Conservation (phyloP, 106 monocot species). For the Dendrobium huoshanense region DNA sequence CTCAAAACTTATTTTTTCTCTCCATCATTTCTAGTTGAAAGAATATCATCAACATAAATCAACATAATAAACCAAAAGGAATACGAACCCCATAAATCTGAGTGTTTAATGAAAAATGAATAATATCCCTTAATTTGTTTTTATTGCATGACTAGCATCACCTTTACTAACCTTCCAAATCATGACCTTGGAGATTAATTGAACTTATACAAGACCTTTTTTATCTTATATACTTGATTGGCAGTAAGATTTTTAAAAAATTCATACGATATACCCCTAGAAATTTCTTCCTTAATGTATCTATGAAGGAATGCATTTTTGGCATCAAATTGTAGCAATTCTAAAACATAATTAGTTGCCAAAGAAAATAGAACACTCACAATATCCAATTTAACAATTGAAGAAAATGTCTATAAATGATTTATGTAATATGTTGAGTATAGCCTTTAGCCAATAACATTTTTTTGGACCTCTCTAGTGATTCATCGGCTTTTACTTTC, state of each 20-base stretch:
- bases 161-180: neutral
- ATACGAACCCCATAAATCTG: neutral
- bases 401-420: no score
- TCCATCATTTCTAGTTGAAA: neutral
- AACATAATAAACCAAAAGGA: neutral
- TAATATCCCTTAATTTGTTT: neutral
- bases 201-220: no score
- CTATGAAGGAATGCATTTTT: constrained; percentile 4
- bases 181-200: no score
- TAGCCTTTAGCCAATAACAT: no score
- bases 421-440: no score
- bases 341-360: constrained; percentile 1
- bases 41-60: no score
- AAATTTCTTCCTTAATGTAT: constrained; percentile 6
- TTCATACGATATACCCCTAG: neutral
- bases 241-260: no score
- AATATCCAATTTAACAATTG: no score
- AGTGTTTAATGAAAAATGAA: neutral
- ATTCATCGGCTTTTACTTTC: no score
- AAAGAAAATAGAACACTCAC: neutral
- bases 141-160: neutral
- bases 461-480: no score
- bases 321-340: constrained; percentile 3
- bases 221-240: no score
- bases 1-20: neutral